Conservation (phyloP, 768 basidiomycete genomes). For the Auriscalpium vulgare region DNA sequence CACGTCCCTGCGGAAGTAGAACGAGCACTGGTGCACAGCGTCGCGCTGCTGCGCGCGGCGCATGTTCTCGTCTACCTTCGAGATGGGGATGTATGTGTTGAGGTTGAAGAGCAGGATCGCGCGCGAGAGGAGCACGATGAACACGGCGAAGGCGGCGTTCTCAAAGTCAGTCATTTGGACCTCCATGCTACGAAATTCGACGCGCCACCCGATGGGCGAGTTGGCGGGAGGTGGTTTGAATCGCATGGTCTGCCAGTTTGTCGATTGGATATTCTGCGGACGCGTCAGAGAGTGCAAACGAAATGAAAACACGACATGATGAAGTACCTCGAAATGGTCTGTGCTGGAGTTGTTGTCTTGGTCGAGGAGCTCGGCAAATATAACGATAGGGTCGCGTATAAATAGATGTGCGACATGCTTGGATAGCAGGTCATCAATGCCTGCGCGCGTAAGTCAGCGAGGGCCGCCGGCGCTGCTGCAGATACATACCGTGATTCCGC, state of each 20-base stretch:
- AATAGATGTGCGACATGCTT: slow-evolving; percentile 94
- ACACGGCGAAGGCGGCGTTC: slow-evolving; percentile 94
- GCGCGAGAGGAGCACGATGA: slow-evolving; percentile 88
- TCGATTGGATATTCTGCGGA: slow-evolving; percentile 90
- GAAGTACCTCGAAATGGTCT: slow-evolving; percentile 91
- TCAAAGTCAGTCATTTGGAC: slow-evolving; percentile 98
- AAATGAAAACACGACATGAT: neutral
- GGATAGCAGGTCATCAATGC: slow-evolving; percentile 78
- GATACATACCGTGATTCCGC: slow-evolving; percentile 58
- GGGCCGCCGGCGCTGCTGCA: neutral
- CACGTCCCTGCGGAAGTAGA: slow-evolving; percentile 86
- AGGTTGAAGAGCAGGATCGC: slow-evolving; percentile 87
- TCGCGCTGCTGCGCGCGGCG: slow-evolving; percentile 76
- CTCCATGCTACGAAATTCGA: slow-evolving; percentile 98
- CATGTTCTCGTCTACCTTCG: slow-evolving; percentile 99
- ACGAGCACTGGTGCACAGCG: slow-evolving; percentile 65
- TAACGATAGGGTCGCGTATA: slow-evolving; percentile 93
- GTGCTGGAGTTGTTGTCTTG: slow-evolving; percentile 83
- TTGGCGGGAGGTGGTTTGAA: slow-evolving; percentile 97
- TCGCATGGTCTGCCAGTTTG: slow-evolving; percentile 98
- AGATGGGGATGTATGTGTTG: slow-evolving; percentile 96
- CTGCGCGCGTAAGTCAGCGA: slow-evolving; percentile 30
- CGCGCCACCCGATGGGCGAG: slow-evolving; percentile 93
- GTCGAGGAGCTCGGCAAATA: slow-evolving; percentile 89
- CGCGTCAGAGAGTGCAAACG: neutral